These are phyloP conservation scores for Penicillium sclerotigenum DNA, from an alignment of 2,329 filamentous ascomycete species.

Conservation along the genomic window DNA sequence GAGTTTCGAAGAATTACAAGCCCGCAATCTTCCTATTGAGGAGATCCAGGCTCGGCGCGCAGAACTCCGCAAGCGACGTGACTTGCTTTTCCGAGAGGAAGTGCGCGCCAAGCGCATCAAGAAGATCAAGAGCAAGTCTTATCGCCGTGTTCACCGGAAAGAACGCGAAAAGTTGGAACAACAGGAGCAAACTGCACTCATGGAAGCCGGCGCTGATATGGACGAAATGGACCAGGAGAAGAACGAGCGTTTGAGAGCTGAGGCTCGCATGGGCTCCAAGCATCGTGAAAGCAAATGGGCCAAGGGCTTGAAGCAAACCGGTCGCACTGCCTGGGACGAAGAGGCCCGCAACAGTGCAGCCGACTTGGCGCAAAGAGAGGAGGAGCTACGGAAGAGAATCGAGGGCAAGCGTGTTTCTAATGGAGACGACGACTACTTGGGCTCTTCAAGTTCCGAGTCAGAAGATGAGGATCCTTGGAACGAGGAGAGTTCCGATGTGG, in stretches of 20 bases:
- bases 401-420: constrained; percentile 67
- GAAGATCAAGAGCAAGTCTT: constrained; percentile 98
- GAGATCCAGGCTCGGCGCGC: constrained; percentile 70
- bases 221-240: constrained; percentile 64
- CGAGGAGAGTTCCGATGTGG: constrained; percentile 43
- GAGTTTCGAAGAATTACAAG: constrained; percentile 66
- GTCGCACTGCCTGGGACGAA: constrained; percentile 82
- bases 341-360: constrained; percentile 73
- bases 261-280: constrained; percentile 79
- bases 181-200: constrained; percentile 56
- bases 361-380: constrained; percentile 77
- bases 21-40: constrained; percentile 68
- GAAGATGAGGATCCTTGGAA: constrained; percentile 58
- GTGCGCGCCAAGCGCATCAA: constrained; percentile 88
- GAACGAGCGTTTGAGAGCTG: constrained; percentile 71
- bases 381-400: constrained; percentile 75
- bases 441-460: constrained; percentile 59
- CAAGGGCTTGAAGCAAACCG: constrained; percentile 74
- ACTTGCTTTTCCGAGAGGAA: constrained; percentile 84
- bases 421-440: constrained; percentile 55
- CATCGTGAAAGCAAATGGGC: constrained; percentile 92
- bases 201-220: constrained; percentile 57
- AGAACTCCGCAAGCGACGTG: constrained; percentile 74
- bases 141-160: constrained; percentile 85
- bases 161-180: constrained; percentile 61